Conservation (phyloP, 2,329 filamentous ascomycete genomes). For the Hansfordia pulvinata region DNA sequence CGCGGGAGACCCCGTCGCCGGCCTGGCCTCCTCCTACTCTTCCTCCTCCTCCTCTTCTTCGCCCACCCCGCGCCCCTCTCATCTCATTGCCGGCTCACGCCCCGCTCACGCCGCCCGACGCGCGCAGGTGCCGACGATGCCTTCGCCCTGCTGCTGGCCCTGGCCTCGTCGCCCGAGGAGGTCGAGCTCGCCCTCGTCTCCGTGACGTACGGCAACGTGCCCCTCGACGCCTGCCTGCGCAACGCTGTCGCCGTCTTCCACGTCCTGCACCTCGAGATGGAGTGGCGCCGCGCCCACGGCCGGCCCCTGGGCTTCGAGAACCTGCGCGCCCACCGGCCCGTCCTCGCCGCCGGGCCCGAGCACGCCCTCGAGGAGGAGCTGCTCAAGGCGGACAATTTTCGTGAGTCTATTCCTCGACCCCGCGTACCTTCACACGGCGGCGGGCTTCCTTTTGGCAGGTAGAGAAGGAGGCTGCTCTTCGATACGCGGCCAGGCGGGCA, state of each 20-base stretch:
- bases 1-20: neutral
- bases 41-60: too few relatives aligned
- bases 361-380: constrained; percentile 74
- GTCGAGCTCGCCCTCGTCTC: constrained; percentile 77
- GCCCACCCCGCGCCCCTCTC: too few relatives aligned
- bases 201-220: constrained; percentile 87
- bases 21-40: neutral
- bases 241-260: constrained; percentile 89
- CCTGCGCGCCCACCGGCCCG: constrained; percentile 59
- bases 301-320: constrained; percentile 57
- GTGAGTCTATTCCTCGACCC: constrained; percentile 42
- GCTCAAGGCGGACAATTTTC: constrained; percentile 76
- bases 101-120: constrained; percentile 6
- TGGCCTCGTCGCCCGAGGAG: constrained; percentile 71
- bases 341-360: constrained; percentile 77
- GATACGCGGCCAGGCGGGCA: too few relatives aligned
- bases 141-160: constrained; percentile 73
- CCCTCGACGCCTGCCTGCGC: constrained; percentile 71
- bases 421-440: too few relatives aligned
- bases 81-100: too few relatives aligned
- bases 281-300: constrained; percentile 63
- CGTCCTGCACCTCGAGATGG: constrained; percentile 76
- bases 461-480: too few relatives aligned
- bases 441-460: too few relatives aligned
- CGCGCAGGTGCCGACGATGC: constrained; percentile 72